Evolutionary conservation across 2,329 filamentous ascomycete genomes (phyloP).

Genomic region (Stagonosporopsis cucurbitacearum): DNA sequence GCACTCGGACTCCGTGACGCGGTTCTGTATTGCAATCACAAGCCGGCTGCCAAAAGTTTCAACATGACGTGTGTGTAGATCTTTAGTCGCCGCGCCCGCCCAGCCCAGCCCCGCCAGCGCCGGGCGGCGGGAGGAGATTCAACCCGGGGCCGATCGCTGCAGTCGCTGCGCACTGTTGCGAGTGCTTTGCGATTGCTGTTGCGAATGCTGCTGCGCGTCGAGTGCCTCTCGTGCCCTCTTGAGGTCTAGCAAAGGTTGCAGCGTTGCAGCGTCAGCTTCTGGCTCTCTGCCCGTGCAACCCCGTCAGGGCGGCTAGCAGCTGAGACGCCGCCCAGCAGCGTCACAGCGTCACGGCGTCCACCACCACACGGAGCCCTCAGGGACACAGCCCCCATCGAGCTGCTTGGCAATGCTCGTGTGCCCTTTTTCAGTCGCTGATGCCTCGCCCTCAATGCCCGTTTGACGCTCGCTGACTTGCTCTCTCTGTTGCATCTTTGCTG

Average conservation of each 20-base stretch:
- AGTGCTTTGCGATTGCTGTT: not conserved
- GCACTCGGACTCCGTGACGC: constrained; percentile 7
- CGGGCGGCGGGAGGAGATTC: constrained; percentile 1
- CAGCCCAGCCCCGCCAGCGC: constrained; percentile 8
- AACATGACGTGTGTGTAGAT: constrained; percentile 26
- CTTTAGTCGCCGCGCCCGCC: constrained; percentile 2
- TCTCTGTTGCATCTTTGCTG: not conserved
- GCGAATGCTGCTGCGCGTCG: not conserved
- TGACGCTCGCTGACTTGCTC: not conserved
- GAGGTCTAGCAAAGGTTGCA: not conserved
- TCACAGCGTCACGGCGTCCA: too few species aligned
- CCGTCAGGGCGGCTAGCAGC: constrained; percentile 11
- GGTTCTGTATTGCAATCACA: constrained; percentile 1
- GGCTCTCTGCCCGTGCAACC: constrained; percentile 5
- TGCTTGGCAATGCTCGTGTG: constrained; percentile 18
- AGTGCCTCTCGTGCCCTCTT: not conserved
- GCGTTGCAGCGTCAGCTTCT: constrained; percentile 2
- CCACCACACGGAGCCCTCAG: constrained; percentile 9
- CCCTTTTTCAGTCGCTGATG: constrained; percentile 10
- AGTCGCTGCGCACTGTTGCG: not conserved
- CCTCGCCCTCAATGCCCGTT: not conserved
- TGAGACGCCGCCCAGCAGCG: constrained; percentile 17
- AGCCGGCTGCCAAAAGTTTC: not conserved
- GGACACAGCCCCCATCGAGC: constrained; percentile 13
- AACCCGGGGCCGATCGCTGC: constrained; percentile 7